phyloP scores from a whole-genome alignment of 371 early-diverging fungal genomes.

The Syncephalis fuscata region DNA sequence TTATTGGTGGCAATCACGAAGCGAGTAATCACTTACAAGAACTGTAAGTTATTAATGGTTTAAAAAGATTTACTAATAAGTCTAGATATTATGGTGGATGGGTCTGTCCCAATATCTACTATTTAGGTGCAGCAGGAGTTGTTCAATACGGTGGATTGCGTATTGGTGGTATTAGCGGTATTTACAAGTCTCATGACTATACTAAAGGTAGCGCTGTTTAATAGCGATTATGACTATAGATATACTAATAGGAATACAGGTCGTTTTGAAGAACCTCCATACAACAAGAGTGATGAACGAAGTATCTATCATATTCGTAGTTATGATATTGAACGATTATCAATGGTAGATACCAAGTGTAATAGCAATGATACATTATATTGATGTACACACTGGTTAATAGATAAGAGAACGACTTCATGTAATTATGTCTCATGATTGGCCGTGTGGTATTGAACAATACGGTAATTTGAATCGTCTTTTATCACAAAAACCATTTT shows the following conservation, averaged over 20 bases:
- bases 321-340: slow-evolving; percentile 58
- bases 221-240: no score
- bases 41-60: slow-evolving; percentile 30
- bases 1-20: slow-evolving; percentile 98
- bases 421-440: slow-evolving; percentile 89
- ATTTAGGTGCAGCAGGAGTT: slow-evolving; percentile 70
- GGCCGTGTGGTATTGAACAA: slow-evolving; percentile 77
- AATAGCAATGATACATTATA: background rate
- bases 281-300: slow-evolving; percentile 28
- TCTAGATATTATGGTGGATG: slow-evolving; percentile 85
- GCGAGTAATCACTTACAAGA: slow-evolving; percentile 85
- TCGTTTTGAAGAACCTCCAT: slow-evolving; percentile 66
- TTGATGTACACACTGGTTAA: background rate
- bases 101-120: slow-evolving; percentile 89
- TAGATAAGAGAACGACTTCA: slow-evolving; percentile 49
- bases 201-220: slow-evolving; percentile 34
- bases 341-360: slow-evolving; percentile 27
- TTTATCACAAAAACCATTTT: slow-evolving; percentile 44
- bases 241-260: slow-evolving; percentile 23
- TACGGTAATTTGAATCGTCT: slow-evolving; percentile 55
- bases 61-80: background rate
- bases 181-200: slow-evolving; percentile 65
- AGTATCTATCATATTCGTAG: slow-evolving; percentile 76
- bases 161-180: slow-evolving; percentile 88
- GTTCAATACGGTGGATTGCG: slow-evolving; percentile 73